Evolutionary conservation across 371 early-diverging fungal genomes (phyloP), one percentile per base, ranked within the genome.

Genomic region (Mortierella sp.): DNA sequence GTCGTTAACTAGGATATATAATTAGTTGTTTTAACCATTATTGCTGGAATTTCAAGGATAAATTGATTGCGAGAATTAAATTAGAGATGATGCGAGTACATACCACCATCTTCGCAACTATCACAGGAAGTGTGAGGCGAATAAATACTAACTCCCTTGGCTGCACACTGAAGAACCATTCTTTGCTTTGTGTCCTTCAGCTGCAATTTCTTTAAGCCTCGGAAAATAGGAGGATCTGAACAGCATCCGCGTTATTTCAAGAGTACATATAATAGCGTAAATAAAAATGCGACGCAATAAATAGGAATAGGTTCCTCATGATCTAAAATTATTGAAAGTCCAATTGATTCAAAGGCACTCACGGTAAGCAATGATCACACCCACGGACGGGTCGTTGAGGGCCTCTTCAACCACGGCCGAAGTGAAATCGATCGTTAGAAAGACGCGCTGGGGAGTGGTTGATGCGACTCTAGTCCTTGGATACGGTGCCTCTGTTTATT

Each of bases 101-200:
- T 86, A 90, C 94, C 94, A 61, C 98, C 98, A 61, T 90, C 88
- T 2, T 85, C 82, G 62, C 92, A 90, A 69, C 88, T 90, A 84
- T 99, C 99, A 62, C 97, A 89, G 17, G 99, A 93, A 23, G 99
- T 98, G 82, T 99, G 99, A 57, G 99, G 99, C 23, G 95, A 95
- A 86, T 94, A 98, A 42, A 99, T 91, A 26, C 97, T 95, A 23
- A 99, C 90, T 37, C 96, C 96, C 35, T 88, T 87, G 35, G 94
- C 93, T 45, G 94, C 93, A 54, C 96, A 95, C 60, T 88, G 90
- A 58, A 96, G 85, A 1, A 97, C 91, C 76, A 97, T 91, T 65
- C 86, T 85, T 77, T 96, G 95, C 81, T 95, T 94, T 37, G 87
- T 84, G 72, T 96, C 92, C 22, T 83, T 82, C 69, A 92, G 78